Conservation (phyloP, 805 yeast species). For the Hagleromyces aurorensis region DNA sequence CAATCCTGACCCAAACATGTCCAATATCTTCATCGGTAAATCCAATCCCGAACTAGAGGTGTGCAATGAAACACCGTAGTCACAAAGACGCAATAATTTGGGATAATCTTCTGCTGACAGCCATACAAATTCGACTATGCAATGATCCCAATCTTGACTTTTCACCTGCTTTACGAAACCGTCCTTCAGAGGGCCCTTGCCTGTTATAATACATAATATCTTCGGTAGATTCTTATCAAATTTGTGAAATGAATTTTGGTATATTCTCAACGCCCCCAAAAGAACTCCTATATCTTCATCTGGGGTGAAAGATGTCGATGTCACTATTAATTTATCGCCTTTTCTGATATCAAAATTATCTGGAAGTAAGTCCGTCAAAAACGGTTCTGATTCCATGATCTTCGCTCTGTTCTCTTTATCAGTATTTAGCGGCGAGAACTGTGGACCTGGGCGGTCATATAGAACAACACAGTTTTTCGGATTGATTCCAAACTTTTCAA, state of each 20-base stretch:
- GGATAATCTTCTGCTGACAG: slow-evolving; percentile 75
- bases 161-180: slow-evolving; percentile 43
- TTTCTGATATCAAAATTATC: slow-evolving; percentile 28
- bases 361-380: slow-evolving; percentile 32
- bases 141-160: slow-evolving; percentile 37
- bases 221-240: slow-evolving; percentile 34
- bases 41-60: slow-evolving; percentile 89
- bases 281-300: slow-evolving; percentile 81
- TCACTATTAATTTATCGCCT: slow-evolving; percentile 59
- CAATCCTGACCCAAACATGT: slow-evolving; percentile 90
- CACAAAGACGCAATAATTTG: slow-evolving; percentile 61
- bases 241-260: slow-evolving; percentile 36
- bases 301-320: slow-evolving; percentile 91
- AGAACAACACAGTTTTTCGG: slow-evolving; percentile 49
- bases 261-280: slow-evolving; percentile 55
- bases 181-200: slow-evolving; percentile 80
- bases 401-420: slow-evolving; percentile 15
- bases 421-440: slow-evolving; percentile 45
- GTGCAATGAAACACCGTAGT: slow-evolving; percentile 84
- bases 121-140: slow-evolving; percentile 66
- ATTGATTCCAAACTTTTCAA: slow-evolving; percentile 45
- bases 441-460: slow-evolving; percentile 79
- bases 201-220: slow-evolving; percentile 77
- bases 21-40: slow-evolving; percentile 94
- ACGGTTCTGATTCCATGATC: slow-evolving; percentile 15